phyloP scores from a whole-genome alignment of 73 alveolate genomes.

The Paramecium biaurelia region DNA sequence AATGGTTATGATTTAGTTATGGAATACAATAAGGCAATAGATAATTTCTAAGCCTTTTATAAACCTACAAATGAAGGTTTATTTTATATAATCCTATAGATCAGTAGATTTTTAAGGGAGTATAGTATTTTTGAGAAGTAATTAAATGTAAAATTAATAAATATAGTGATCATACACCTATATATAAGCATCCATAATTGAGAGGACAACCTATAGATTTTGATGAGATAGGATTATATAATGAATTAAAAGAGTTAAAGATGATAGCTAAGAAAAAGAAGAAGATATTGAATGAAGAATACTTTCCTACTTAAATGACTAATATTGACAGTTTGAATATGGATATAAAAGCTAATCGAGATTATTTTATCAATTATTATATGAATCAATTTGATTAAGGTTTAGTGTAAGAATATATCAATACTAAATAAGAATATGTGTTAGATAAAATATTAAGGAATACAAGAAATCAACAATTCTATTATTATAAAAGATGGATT shows the following conservation, averaged over 20 bases:
- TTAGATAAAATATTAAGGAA: background rate
- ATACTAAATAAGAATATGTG: background rate
- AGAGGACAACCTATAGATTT: background rate
- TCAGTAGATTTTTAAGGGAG: constrained; percentile 21
- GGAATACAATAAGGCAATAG: constrained; percentile 13
- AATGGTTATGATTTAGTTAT: constrained; percentile 39
- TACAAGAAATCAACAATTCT: background rate
- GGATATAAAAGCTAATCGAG: background rate
- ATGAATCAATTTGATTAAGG: background rate
- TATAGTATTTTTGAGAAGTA: background rate
- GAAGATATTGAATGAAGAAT: background rate
- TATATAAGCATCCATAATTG: background rate
- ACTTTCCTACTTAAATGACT: background rate
- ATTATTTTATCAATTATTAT: background rate
- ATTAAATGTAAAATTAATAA: background rate
- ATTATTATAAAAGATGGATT: constrained; percentile 40
- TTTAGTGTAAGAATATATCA: background rate
- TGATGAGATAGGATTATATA: constrained; percentile 13
- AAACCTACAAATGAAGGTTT: background rate
- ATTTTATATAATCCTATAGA: background rate
- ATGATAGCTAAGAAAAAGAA: constrained; percentile 21
- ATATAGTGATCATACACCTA: background rate
- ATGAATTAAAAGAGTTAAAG: background rate
- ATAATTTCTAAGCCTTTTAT: background rate
- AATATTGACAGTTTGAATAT: background rate